Evolutionary conservation across 495 filamentous ascomycete species (phyloP).

Genomic region (Amniculicola lignicola): DNA sequence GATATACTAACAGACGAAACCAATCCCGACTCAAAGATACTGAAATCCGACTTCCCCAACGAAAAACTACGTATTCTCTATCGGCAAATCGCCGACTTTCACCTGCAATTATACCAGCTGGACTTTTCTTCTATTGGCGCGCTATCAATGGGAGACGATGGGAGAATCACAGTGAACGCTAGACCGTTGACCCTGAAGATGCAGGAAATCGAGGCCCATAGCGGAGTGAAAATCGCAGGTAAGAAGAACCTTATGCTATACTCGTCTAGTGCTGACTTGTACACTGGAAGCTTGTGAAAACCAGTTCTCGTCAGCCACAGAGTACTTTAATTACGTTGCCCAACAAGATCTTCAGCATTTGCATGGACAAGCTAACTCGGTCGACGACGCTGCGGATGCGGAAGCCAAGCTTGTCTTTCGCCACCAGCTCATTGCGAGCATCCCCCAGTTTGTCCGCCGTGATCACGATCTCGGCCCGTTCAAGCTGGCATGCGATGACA

Average conservation of each 20-base stretch:
- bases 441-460: conserved; percentile 16
- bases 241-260: too few species aligned
- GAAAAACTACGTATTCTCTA: conserved; percentile 14
- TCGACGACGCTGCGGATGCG: conserved; percentile 20
- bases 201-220: too few species aligned
- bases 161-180: too few species aligned
- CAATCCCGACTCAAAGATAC: conserved; percentile 10
- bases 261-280: conserved; percentile 10
- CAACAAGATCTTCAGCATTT: conserved; percentile 23
- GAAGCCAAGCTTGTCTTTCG: conserved; percentile 20
- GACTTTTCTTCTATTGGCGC: conserved; percentile 20
- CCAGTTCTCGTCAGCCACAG: conserved; percentile 16
- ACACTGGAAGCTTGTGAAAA: conserved; percentile 21
- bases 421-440: conserved; percentile 20
- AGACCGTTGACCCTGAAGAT: too few species aligned
- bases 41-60: conserved; percentile 12
- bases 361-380: conserved; percentile 17
- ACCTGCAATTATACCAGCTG: conserved; percentile 13
- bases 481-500: conserved; percentile 22
- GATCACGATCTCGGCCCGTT: conserved; percentile 12
- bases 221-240: too few species aligned
- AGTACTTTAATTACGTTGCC: conserved; percentile 27
- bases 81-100: conserved; percentile 16
- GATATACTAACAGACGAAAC: conserved; percentile 9
- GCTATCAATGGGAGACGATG: too few species aligned